Conservation (phyloP, 1,284 basidiomycete species). For the Fomitopsis pinicola region DNA sequence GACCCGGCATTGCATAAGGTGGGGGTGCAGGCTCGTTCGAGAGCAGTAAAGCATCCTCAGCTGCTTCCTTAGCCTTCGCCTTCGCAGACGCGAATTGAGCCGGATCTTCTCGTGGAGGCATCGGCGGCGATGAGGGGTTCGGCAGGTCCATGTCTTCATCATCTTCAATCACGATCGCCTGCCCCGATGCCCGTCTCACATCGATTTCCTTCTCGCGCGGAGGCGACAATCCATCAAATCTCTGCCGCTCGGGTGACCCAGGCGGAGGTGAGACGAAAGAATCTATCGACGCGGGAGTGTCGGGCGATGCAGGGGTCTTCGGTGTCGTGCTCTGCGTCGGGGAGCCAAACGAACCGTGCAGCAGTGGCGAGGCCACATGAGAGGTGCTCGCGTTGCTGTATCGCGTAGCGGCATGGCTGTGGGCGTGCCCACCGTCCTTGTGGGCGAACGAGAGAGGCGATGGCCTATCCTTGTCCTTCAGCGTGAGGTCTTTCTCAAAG, state of each 20-base stretch:
- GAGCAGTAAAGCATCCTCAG: not conserved
- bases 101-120: not conserved
- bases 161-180: slow-evolving; percentile 35
- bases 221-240: not conserved
- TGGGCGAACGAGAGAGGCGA: slow-evolving; percentile 14
- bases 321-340: slow-evolving; percentile 34
- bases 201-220: not conserved
- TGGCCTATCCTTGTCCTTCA: slow-evolving; percentile 14
- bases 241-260: slow-evolving; percentile 11
- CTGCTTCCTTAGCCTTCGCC: not conserved
- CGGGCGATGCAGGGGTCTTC: not conserved
- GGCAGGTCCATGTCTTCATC: slow-evolving; percentile 18
- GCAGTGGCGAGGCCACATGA: slow-evolving; percentile 36
- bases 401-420: not conserved
- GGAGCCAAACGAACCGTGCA: slow-evolving; percentile 51
- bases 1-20: slow-evolving; percentile 13
- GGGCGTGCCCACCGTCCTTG: not conserved
- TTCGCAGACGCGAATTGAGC: not conserved
- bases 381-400: not conserved
- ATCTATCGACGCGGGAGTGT: slow-evolving; percentile 12
- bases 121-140: not conserved
- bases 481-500: not conserved
- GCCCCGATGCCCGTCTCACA: slow-evolving; percentile 9
- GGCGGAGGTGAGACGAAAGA: slow-evolving; percentile 21
- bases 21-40: slow-evolving; percentile 6